A percentile compares a stretch with the other conserved stretches of the same genome.
Evolutionary conservation across 768 basidiomycete genomes (phyloP).

Genomic region (Russula ochroleuca): DNA sequence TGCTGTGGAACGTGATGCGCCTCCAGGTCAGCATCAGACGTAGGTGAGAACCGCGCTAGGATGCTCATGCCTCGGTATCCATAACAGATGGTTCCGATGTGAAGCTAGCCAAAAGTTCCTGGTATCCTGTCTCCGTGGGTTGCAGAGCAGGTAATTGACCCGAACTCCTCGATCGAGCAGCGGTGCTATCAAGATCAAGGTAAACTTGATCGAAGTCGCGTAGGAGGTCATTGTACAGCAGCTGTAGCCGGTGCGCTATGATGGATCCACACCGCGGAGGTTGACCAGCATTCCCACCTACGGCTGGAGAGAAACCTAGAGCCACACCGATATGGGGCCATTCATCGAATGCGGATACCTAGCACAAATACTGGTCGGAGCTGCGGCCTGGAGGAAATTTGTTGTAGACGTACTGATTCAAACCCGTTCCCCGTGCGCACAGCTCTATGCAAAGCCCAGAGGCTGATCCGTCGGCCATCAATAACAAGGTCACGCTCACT

Average conservation of each 20-base stretch:
- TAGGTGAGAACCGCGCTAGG: slow-evolving; percentile 21
- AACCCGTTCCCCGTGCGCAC: slow-evolving; percentile 11
- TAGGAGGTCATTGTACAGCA: slow-evolving; percentile 5
- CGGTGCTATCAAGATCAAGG: neutral
- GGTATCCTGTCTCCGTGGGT: slow-evolving; percentile 20
- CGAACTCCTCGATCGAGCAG: neutral
- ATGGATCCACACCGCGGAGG: slow-evolving; percentile 6
- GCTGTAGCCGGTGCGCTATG: slow-evolving; percentile 10
- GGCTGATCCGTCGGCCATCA: slow-evolving; percentile 6
- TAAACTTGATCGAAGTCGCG: slow-evolving; percentile 19
- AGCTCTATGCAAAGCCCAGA: slow-evolving; percentile 11
- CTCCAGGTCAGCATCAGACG: slow-evolving; percentile 18
- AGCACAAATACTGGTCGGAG: neutral
- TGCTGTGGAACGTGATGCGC: slow-evolving; percentile 16
- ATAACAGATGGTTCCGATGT: slow-evolving; percentile 2
- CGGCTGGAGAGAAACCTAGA: slow-evolving; percentile 11
- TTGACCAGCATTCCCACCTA: slow-evolving; percentile 1
- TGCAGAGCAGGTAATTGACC: slow-evolving; percentile 7
- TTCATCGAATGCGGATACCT: slow-evolving; percentile 18
- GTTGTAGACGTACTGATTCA: slow-evolving; percentile 2
- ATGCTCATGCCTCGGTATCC: slow-evolving; percentile 14
- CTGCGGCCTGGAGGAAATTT: neutral
- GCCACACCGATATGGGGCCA: slow-evolving; percentile 12
- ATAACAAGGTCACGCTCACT: slow-evolving; percentile 12
- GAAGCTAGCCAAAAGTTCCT: slow-evolving; percentile 11